These are phyloP conservation scores for Limnanthes douglasii DNA, from an alignment of 345 rosid genomes.

Conservation along the genomic window DNA sequence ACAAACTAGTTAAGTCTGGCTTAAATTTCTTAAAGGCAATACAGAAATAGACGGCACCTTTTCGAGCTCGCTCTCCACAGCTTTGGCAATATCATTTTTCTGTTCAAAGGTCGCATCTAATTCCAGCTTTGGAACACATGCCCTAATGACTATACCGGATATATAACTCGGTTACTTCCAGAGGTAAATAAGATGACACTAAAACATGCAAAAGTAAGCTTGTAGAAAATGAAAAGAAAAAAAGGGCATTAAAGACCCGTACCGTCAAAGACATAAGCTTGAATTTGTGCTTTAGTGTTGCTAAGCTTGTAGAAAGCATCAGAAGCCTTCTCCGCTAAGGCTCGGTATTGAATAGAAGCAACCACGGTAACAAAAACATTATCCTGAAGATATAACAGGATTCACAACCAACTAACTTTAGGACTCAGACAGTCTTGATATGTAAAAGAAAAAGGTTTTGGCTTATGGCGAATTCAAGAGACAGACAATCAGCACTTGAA, in stretches of 20 bases:
- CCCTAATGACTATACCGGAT: constrained; percentile 30
- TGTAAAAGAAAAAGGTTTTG: too few species aligned
- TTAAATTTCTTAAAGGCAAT: not conserved
- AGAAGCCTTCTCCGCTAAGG: constrained; percentile 23
- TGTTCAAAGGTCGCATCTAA: constrained; percentile 48
- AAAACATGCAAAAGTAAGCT: too few species aligned
- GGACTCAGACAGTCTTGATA: too few species aligned
- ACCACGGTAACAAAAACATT: constrained; percentile 40
- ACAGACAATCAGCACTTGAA: too few species aligned
- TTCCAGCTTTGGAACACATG: constrained; percentile 49
- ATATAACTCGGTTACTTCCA: constrained; percentile 4
- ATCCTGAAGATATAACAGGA: constrained; percentile 14
- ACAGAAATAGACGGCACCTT: constrained; percentile 17
- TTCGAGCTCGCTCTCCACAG: constrained; percentile 44
- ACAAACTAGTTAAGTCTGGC: too few species aligned
- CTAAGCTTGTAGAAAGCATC: constrained; percentile 36
- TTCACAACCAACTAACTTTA: not conserved
- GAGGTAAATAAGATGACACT: too few species aligned
- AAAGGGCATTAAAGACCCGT: constrained; percentile 1
- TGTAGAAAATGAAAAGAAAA: not conserved
- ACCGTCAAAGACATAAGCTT: constrained; percentile 40
- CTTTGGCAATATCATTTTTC: constrained; percentile 47
- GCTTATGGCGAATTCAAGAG: too few species aligned
- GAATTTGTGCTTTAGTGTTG: constrained; percentile 31
- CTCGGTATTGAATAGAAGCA: constrained; percentile 34